A percentile compares a stretch with the other conserved stretches of the same genome.
phyloP scores from a whole-genome alignment of 2,329 filamentous ascomycete species.

The Magnaporthiopsis rhizophila region DNA sequence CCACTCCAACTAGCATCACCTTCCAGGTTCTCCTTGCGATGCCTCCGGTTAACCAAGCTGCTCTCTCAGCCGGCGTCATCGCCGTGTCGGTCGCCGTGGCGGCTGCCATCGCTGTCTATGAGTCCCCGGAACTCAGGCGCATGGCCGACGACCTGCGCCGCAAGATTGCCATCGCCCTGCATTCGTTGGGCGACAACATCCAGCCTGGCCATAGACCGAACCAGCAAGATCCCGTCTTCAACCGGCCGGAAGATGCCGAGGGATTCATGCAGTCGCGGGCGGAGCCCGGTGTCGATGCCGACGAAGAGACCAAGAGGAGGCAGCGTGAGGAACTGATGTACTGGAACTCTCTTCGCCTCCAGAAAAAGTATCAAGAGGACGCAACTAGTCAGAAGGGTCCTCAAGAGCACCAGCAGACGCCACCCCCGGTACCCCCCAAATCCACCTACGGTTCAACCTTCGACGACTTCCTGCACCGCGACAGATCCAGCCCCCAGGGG shows the following conservation, averaged over 20 bases:
- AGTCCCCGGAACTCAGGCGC: conserved; percentile 55
- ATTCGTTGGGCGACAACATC: conserved; percentile 51
- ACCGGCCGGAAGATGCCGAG: conserved; percentile 58
- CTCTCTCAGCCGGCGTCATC: conserved; percentile 49
- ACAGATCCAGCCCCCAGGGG: conserved; percentile 43
- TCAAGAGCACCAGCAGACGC: conserved; percentile 12
- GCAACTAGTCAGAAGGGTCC: conserved; percentile 13
- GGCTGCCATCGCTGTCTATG: conserved; percentile 53
- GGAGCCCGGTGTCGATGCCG: conserved; percentile 48
- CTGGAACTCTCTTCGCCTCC: conserved; percentile 51
- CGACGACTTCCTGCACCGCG: conserved; percentile 50
- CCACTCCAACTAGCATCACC: conserved; percentile 1
- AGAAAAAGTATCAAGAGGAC: conserved; percentile 34
- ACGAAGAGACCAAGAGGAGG: conserved; percentile 51
- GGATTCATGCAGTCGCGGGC: conserved; percentile 49
- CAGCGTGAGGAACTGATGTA: conserved; percentile 59
- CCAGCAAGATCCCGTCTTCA: conserved; percentile 46
- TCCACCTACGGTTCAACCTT: conserved; percentile 35
- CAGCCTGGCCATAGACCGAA: conserved; percentile 28
- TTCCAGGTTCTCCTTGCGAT: conserved; percentile 24
- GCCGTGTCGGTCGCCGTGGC: conserved; percentile 50
- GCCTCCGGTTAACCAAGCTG: conserved; percentile 48
- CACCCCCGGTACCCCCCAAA: neutral
- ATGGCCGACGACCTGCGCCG: conserved; percentile 54
- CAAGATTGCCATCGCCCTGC: conserved; percentile 51